Evolutionary conservation across 1,284 basidiomycete species (phyloP), one percentile per base, ranked within the genome.

Genomic region (Albatrellus sp.): DNA sequence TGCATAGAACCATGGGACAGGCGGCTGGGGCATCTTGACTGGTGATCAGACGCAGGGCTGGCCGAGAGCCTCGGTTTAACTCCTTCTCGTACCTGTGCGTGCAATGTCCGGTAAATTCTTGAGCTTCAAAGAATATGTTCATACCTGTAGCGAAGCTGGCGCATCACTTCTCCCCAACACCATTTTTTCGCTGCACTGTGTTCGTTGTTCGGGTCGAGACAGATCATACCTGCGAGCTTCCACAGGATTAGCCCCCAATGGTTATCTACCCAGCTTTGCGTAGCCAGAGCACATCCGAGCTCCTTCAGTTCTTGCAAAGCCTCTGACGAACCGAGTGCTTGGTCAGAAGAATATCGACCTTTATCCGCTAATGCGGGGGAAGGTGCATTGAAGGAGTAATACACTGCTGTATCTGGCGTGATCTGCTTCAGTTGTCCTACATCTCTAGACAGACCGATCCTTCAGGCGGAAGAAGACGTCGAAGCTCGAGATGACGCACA

Each of bases 191-290:
- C 62, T 13, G 54, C 52, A 14, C 70, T 65, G 31, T 70, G 58
- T 54, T 84, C 80, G 35, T 68, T 64, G 20, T 69, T 59, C 0
- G 90, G 90, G 50, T 86, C 75, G 3, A 90, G 69, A 33, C 73
- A 69, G 0, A 80, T 80, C 69, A 90, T 77, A 3, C 86, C 84
- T 1, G 91, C 88, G 9, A 97, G 63, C 61, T 98, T 98, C 96
- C 96, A 98, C 5, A 98, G 68, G 36, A 98, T 80, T 37, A 93
- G 63, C 4, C 66, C 58, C 87, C 90, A 98, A 54, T 97, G 92
- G 55, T 97, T 96, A 33, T 85, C 72, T 1, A 96, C 80, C 94
- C 94, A 98, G 28, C 68, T 58, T 49, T 77, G 68, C 3, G 76
- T 80, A 2, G 72, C 81, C n/a, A 82, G 67, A 2, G 57, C 61